These are phyloP conservation scores for Rugonectria rugulosa DNA, from an alignment of 2,329 filamentous ascomycete genomes.

Conservation along the genomic window DNA sequence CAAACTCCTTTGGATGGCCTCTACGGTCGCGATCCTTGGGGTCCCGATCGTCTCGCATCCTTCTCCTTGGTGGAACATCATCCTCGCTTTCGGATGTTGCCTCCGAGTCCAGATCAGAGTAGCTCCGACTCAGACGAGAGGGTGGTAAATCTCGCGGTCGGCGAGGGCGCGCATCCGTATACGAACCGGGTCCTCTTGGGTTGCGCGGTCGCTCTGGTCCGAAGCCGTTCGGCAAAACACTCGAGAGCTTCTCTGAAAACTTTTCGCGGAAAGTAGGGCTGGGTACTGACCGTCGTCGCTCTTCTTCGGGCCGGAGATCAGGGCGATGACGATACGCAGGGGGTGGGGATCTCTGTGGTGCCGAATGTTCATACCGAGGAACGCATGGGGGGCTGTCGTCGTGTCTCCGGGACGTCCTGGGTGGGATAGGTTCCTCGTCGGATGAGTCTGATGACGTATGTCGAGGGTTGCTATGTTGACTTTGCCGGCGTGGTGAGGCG, in stretches of 20 bases:
- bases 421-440: constrained; percentile 48
- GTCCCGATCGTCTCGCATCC: constrained; percentile 38
- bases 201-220: constrained; percentile 47
- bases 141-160: constrained; percentile 51
- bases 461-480: constrained; percentile 60
- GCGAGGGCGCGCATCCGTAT: constrained; percentile 43
- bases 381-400: constrained; percentile 36
- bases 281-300: constrained; percentile 45
- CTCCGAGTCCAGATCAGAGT: constrained; percentile 51
- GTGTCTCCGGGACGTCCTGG: constrained; percentile 38
- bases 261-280: constrained; percentile 54
- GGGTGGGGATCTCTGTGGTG: constrained; percentile 39
- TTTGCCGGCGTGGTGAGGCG: constrained; percentile 55
- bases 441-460: constrained; percentile 51
- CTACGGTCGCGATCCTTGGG: constrained; percentile 42
- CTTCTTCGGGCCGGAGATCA: constrained; percentile 47
- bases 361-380: constrained; percentile 4
- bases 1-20: constrained; percentile 48
- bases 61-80: constrained; percentile 37
- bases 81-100: constrained; percentile 46
- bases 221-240: constrained; percentile 50
- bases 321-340: constrained; percentile 43
- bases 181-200: constrained; percentile 44
- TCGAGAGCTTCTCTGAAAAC: constrained; percentile 53
- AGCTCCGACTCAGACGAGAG: constrained; percentile 51